Evolutionary conservation across 345 rosid genomes (phyloP).

Genomic region (Sisymbrium irio): DNA sequence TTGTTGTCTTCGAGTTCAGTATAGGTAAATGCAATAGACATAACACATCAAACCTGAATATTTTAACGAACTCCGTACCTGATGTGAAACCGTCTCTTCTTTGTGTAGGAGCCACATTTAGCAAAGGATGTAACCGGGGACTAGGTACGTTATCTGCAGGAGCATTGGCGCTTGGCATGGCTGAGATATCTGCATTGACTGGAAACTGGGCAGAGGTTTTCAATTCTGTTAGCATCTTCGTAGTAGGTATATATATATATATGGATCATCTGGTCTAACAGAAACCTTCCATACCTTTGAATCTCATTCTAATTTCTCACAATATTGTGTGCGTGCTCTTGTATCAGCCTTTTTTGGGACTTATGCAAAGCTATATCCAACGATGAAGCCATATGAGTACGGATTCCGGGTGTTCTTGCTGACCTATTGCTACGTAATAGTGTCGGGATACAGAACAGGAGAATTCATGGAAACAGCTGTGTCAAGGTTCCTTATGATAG

Average conservation of each 20-base stretch:
- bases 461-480: constrained; percentile 64
- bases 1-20: constrained; percentile 83
- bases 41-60: background rate
- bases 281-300: constrained; percentile 8
- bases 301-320: constrained; percentile 5
- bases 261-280: background rate
- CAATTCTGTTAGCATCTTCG: constrained; percentile 67
- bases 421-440: constrained; percentile 73
- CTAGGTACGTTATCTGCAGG: constrained; percentile 87
- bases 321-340: constrained; percentile 11
- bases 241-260: constrained; percentile 41
- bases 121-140: constrained; percentile 85
- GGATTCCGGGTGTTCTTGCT: constrained; percentile 85
- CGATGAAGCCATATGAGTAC: constrained; percentile 87
- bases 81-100: background rate
- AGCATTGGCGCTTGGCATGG: constrained; percentile 77
- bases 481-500: constrained; percentile 70
- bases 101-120: constrained; percentile 76
- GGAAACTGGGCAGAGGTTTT: constrained; percentile 65
- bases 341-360: constrained; percentile 58
- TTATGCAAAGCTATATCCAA: constrained; percentile 70
- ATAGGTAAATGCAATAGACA: constrained; percentile 48
- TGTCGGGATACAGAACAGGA: constrained; percentile 77
- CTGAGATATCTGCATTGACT: constrained; percentile 53
- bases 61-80: background rate